Percentiles rank a stretch among this genome's conserved stretches.
Conservation (phyloP, 768 basidiomycete genomes). For the Polyporus arcularius region DNA sequence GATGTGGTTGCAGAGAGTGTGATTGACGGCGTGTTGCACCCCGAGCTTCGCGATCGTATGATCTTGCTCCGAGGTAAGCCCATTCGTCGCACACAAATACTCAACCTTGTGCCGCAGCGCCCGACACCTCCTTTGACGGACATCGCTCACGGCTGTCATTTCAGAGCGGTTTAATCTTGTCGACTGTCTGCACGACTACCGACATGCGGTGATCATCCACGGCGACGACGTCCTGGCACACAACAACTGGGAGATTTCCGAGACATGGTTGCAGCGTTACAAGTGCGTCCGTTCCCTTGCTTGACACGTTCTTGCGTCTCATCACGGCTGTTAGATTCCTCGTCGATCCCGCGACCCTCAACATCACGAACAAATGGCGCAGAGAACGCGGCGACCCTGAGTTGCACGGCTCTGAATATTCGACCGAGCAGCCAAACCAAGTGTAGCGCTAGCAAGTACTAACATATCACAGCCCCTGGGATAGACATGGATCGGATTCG, state of each 20-base stretch:
- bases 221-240: conserved; percentile 93
- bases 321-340: conserved; percentile 57
- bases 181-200: conserved; percentile 77
- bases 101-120: conserved; percentile 7
- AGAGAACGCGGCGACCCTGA: conserved; percentile 79
- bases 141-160: conserved; percentile 1
- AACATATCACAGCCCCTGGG: background rate
- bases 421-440: conserved; percentile 13
- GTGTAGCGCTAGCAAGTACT: conserved; percentile 7
- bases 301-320: background rate
- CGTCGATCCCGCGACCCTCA: conserved; percentile 70
- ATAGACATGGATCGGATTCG: background rate
- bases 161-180: conserved; percentile 77
- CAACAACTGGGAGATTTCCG: conserved; percentile 86
- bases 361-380: conserved; percentile 85
- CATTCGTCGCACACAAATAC: background rate
- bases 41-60: conserved; percentile 88
- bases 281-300: conserved; percentile 45
- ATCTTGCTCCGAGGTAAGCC: conserved; percentile 79
- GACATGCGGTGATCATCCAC: conserved; percentile 70
- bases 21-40: conserved; percentile 89
- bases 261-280: conserved; percentile 81
- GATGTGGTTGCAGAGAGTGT: conserved; percentile 63
- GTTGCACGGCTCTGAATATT: conserved; percentile 14
- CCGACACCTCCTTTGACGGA: background rate